These are phyloP conservation scores for Filobasidium wieringae DNA, from an alignment of 768 basidiomycete genomes.

Conservation along the genomic window DNA sequence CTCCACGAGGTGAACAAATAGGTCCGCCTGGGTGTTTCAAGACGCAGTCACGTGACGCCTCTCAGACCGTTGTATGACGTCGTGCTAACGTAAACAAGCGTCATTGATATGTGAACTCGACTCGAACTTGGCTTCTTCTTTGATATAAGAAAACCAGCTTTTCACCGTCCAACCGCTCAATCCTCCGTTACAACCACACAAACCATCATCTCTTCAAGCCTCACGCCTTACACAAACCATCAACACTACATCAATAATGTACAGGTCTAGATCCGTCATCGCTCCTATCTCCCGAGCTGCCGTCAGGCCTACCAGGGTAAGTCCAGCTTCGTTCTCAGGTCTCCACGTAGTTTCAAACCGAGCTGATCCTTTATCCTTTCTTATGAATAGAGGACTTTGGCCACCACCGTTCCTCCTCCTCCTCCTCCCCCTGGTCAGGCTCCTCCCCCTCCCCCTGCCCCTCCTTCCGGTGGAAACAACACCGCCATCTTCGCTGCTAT, in stretches of 20 bases:
- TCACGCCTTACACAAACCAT: background rate
- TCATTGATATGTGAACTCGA: too few species aligned
- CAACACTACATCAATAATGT: slow-evolving; percentile 1
- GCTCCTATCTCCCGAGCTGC: slow-evolving; percentile 6
- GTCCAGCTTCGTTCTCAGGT: background rate
- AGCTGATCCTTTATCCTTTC: background rate
- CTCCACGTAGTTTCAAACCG: background rate
- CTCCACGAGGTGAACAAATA: too few species aligned
- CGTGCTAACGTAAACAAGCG: too few species aligned
- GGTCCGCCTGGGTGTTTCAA: too few species aligned
- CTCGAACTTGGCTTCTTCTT: too few species aligned
- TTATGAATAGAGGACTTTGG: slow-evolving; percentile 4
- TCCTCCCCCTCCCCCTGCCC: slow-evolving; percentile 5
- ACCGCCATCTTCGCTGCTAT: slow-evolving; percentile 9
- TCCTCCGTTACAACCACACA: too few species aligned
- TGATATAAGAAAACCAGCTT: too few species aligned
- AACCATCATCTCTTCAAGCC: too few species aligned
- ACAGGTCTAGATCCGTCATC: slow-evolving; percentile 8
- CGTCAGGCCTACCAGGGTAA: slow-evolving; percentile 4
- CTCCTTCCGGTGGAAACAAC: slow-evolving; percentile 12
- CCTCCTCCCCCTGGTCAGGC: slow-evolving; percentile 5
- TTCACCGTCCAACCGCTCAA: too few species aligned
- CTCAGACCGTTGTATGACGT: too few species aligned
- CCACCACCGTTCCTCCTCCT: background rate
- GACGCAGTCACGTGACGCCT: too few species aligned